phyloP scores from a whole-genome alignment of 257 asterid species.

The Salvia splendens region DNA sequence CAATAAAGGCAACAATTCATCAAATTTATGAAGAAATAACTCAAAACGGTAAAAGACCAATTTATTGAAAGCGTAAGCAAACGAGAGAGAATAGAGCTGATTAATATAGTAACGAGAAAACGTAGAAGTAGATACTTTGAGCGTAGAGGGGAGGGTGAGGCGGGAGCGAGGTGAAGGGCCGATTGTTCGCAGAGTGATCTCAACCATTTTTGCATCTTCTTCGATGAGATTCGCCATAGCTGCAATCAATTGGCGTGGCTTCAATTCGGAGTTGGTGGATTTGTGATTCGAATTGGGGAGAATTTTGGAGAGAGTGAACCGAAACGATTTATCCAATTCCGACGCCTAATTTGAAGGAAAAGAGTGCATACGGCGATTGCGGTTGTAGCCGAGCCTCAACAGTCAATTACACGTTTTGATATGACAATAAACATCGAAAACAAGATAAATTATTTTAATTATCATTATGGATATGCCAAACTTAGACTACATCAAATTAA shows the following conservation, averaged over 20 bases:
- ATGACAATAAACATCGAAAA: too few species aligned
- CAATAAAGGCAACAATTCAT: too few species aligned
- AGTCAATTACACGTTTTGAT: too few species aligned
- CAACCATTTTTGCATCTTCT: constrained; percentile 46
- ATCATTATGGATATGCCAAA: too few species aligned
- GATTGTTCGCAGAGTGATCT: constrained; percentile 60
- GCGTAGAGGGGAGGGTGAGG: constrained; percentile 61
- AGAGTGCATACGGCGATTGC: too few species aligned
- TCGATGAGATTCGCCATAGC: constrained; percentile 42
- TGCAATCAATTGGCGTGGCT: constrained; percentile 18
- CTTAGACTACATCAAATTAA: too few species aligned
- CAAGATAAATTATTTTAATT: too few species aligned
- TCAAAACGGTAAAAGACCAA: not conserved
- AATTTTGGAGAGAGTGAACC: not conserved
- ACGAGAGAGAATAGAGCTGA: not conserved
- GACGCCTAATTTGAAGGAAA: too few species aligned
- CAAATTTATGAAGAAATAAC: not conserved
- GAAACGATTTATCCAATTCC: too few species aligned
- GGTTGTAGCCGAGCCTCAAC: too few species aligned
- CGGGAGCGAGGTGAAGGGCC: constrained; percentile 85
- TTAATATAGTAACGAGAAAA: not conserved
- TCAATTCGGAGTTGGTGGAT: not conserved
- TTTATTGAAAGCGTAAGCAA: not conserved
- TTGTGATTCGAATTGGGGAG: not conserved
- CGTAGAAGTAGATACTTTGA: constrained; percentile 48